A percentile compares a stretch with the other conserved stretches of the same genome.
phyloP scores from a whole-genome alignment of 495 filamentous ascomycete genomes.

The Aspergillus sclerotiicarbonarius region DNA sequence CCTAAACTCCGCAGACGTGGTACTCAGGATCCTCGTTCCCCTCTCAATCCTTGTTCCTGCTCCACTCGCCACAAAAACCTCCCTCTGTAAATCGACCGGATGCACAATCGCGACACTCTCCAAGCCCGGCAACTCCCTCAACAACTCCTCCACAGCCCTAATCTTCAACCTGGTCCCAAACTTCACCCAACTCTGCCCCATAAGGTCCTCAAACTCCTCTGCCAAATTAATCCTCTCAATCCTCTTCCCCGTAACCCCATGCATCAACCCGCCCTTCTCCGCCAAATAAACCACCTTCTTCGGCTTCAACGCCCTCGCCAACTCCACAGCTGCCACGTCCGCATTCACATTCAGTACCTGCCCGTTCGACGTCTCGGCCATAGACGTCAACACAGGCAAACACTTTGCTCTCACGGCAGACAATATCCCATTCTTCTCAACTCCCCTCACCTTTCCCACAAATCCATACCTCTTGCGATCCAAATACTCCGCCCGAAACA shows the following conservation, averaged over 20 bases:
- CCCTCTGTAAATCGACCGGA: slow-evolving; percentile 89
- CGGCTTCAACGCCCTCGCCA: slow-evolving; percentile 84
- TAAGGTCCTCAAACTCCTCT: slow-evolving; percentile 92
- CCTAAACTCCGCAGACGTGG: slow-evolving; percentile 69
- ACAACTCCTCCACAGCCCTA: slow-evolving; percentile 92
- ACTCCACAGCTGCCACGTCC: slow-evolving; percentile 90
- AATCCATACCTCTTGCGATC: slow-evolving; percentile 91
- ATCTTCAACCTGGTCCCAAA: slow-evolving; percentile 97
- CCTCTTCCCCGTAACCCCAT: slow-evolving; percentile 88
- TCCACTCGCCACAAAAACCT: slow-evolving; percentile 92
- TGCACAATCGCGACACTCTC: slow-evolving; percentile 98
- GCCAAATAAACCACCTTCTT: slow-evolving; percentile 98
- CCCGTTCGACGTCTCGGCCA: slow-evolving; percentile 90
- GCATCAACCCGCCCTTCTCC: slow-evolving; percentile 94
- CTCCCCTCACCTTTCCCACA: slow-evolving; percentile 90
- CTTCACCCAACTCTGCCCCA: slow-evolving; percentile 93
- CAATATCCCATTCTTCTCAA: slow-evolving; percentile 88
- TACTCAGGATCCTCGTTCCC: slow-evolving; percentile 82
- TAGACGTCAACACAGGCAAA: slow-evolving; percentile 93
- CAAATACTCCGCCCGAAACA: slow-evolving; percentile 92
- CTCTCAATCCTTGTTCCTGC: slow-evolving; percentile 92
- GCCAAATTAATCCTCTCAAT: slow-evolving; percentile 97
- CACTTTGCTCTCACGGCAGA: slow-evolving; percentile 88
- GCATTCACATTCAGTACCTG: slow-evolving; percentile 99
- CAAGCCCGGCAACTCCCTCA: slow-evolving; percentile 79